Conservation (phyloP, 495 filamentous ascomycete species). For the Lindgomyces ingoldianus region DNA sequence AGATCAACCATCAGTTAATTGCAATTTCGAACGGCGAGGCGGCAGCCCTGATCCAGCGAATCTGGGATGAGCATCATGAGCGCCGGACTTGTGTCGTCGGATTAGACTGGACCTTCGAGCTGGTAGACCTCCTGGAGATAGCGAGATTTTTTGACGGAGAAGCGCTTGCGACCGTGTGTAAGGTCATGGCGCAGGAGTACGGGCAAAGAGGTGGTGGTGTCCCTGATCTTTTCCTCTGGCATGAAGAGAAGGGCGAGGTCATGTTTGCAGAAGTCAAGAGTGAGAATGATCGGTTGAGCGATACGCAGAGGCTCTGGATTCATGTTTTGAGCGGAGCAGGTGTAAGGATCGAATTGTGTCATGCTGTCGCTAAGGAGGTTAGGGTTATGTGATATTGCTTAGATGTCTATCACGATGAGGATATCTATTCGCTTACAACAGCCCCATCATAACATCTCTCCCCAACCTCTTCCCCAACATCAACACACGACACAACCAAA, state of each 20-base stretch:
- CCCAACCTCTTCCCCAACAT: too few species aligned
- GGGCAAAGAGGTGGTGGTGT: slow-evolving; percentile 81
- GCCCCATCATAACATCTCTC: too few species aligned
- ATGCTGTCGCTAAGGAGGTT: slow-evolving; percentile 78
- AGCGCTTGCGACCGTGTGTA: slow-evolving; percentile 79
- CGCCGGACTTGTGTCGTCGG: slow-evolving; percentile 81
- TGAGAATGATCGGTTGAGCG: slow-evolving; percentile 92
- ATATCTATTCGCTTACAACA: too few species aligned
- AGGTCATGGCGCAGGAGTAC: slow-evolving; percentile 94
- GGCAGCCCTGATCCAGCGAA: slow-evolving; percentile 61
- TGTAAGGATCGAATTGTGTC: slow-evolving; percentile 82
- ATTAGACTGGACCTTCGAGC: slow-evolving; percentile 82
- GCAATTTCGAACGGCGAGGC: slow-evolving; percentile 65
- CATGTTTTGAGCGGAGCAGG: slow-evolving; percentile 85
- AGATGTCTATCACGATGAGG: background rate
- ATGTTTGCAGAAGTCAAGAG: slow-evolving; percentile 93
- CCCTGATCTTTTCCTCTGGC: slow-evolving; percentile 92
- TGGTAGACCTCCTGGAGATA: slow-evolving; percentile 81
- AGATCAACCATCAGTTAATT: slow-evolving; percentile 86
- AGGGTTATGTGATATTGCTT: slow-evolving; percentile 30
- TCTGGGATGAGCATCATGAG: slow-evolving; percentile 66
- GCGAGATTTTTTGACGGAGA: slow-evolving; percentile 76
- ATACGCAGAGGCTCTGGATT: slow-evolving; percentile 96
- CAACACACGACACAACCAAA: too few species aligned
- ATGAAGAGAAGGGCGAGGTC: slow-evolving; percentile 55